Evolutionary conservation across 306 rosid genomes (phyloP).

Genomic region (Rosa chinensis): DNA sequence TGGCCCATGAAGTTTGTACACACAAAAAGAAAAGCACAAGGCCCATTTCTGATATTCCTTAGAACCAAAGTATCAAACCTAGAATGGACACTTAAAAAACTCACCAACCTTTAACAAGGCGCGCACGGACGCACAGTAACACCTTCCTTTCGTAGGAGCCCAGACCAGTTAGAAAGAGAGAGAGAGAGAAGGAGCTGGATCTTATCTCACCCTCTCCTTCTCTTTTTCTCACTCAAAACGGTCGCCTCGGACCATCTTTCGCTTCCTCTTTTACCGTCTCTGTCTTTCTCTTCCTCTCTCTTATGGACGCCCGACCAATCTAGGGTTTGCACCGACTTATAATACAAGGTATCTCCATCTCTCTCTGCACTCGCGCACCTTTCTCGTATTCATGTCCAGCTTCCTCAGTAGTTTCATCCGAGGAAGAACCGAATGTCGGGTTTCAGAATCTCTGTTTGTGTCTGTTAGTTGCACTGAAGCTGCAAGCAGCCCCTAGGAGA

Average conservation of each 20-base stretch:
- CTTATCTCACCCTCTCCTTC: conserved; percentile 25
- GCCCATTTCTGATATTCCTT: background rate
- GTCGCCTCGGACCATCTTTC: conserved; percentile 16
- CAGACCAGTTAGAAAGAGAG: background rate
- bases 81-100: background rate
- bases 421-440: background rate
- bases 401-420: background rate
- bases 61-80: background rate
- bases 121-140: background rate
- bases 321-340: conserved; percentile 1
- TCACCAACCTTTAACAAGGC: background rate
- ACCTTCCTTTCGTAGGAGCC: background rate
- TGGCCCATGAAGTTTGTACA: too few species aligned
- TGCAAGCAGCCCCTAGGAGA: background rate
- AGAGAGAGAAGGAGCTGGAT: background rate
- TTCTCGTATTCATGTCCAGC: background rate
- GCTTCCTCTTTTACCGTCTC: conserved; percentile 12
- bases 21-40: background rate
- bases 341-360: background rate
- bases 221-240: background rate
- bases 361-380: background rate
- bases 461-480: background rate
- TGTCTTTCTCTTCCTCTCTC: background rate
- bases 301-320: conserved; percentile 31
- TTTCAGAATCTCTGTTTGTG: background rate